These are phyloP conservation scores for Neurospora tetraspora DNA, from an alignment of 495 filamentous ascomycete genomes.

Conservation along the genomic window DNA sequence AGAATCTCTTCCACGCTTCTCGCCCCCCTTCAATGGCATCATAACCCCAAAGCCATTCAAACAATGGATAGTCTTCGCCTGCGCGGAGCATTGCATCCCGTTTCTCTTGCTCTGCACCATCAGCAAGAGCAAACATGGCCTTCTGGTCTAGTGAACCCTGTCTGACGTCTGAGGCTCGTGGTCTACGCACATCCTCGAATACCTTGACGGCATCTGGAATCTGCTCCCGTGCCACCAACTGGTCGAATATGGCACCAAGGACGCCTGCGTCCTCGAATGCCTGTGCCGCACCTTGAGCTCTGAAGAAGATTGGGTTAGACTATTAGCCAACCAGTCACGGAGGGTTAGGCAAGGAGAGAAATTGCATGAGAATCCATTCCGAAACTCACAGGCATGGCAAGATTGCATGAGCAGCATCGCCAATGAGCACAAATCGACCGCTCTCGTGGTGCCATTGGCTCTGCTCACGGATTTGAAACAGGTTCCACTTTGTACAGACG, in stretches of 20 bases:
- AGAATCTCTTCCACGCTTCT: constrained; percentile 1
- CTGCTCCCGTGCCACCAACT: neutral
- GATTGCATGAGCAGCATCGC: constrained; percentile 10
- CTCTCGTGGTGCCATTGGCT: constrained; percentile 1
- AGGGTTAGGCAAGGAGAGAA: neutral
- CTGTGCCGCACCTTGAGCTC: constrained; percentile 2
- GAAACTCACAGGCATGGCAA: constrained; percentile 3
- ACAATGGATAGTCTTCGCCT: neutral
- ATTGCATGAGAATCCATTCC: neutral
- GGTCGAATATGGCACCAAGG: neutral
- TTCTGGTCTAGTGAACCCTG: neutral
- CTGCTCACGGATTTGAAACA: constrained; percentile 2
- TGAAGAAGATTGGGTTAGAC: neutral
- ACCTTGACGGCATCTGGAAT: constrained; percentile 2
- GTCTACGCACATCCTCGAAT: constrained; percentile 3
- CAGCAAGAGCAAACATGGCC: neutral
- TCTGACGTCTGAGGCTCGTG: neutral
- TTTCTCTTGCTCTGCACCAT: constrained; percentile 2
- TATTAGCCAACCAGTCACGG: neutral
- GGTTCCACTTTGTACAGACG: constrained; percentile 4
- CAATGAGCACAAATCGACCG: constrained; percentile 6
- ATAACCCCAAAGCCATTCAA: constrained; percentile 7
- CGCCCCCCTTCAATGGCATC: neutral
- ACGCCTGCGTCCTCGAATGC: constrained; percentile 9
- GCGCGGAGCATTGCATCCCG: constrained; percentile 2